These are phyloP conservation scores for Sarocladium kiliense DNA, from an alignment of 2,329 filamentous ascomycete species.

Conservation along the genomic window DNA sequence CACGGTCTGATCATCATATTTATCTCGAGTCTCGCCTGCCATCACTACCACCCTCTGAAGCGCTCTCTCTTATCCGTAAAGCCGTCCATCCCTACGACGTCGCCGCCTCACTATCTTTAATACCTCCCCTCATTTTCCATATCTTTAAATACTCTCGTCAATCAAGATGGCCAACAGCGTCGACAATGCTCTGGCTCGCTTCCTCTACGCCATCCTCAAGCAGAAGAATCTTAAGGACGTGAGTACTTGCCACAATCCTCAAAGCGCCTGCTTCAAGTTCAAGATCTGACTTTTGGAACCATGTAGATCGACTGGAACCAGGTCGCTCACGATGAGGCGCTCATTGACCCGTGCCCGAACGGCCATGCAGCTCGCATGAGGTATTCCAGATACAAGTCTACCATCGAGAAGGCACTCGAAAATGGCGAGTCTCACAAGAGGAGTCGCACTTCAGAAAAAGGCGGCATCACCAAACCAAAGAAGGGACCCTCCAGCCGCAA, in stretches of 20 bases:
- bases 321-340: slow-evolving; percentile 49
- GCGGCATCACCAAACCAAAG: slow-evolving; percentile 40
- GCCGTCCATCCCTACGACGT: neutral
- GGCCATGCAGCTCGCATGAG: slow-evolving; percentile 58
- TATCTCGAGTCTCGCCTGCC: neutral
- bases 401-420: slow-evolving; percentile 4
- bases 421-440: slow-evolving; percentile 25
- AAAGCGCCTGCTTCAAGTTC: neutral
- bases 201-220: slow-evolving; percentile 54
- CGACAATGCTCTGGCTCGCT: slow-evolving; percentile 52
- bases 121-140: neutral
- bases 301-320: slow-evolving; percentile 53
- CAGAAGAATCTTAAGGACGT: slow-evolving; percentile 59
- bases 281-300: slow-evolving; percentile 13
- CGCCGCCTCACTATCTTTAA: neutral
- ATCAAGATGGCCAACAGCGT: slow-evolving; percentile 42
- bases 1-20: neutral
- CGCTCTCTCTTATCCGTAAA: neutral
- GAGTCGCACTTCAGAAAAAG: slow-evolving; percentile 35
- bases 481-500: slow-evolving; percentile 28
- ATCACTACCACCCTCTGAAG: neutral
- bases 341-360: slow-evolving; percentile 50
- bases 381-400: slow-evolving; percentile 43
- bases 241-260: slow-evolving; percentile 22
- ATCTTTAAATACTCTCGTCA: neutral